Conservation (phyloP, 305 asterid species). For the Euphrasia arctica region DNA sequence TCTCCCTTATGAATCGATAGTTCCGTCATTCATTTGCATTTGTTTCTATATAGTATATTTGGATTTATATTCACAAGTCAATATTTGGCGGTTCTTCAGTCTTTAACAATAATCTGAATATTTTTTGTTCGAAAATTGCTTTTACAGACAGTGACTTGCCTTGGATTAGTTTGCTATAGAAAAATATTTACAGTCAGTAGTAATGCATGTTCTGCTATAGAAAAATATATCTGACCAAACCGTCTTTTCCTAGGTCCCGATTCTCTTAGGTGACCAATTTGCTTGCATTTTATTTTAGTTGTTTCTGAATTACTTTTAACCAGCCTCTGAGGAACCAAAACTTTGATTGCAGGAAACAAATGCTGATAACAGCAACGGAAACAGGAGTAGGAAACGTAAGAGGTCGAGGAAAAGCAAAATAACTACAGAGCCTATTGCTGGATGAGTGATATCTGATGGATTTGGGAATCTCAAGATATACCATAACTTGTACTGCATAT, state of each 20-base stretch:
- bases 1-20: no score
- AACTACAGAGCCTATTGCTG: conserved; percentile 30
- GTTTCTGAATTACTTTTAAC: background rate
- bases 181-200: no score
- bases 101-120: no score
- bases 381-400: conserved; percentile 54
- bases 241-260: background rate
- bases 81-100: no score
- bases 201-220: no score
- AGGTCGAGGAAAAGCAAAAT: conserved; percentile 44
- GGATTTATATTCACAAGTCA: no score
- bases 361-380: conserved; percentile 31
- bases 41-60: no score
- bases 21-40: no score
- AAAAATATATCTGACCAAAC: background rate
- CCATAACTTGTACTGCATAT: background rate
- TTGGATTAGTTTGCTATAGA: no score
- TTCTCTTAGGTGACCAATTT: conserved; percentile 15
- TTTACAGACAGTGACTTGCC: no score
- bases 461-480: conserved; percentile 5
- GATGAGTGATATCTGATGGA: conserved; percentile 20
- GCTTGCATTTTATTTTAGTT: background rate
- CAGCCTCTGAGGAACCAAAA: conserved; percentile 22
- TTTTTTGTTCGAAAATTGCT: no score
- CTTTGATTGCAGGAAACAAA: conserved; percentile 42